These are phyloP conservation scores for Leucocoprinus sp. DNA, from an alignment of 768 basidiomycete species.

Conservation along the genomic window DNA sequence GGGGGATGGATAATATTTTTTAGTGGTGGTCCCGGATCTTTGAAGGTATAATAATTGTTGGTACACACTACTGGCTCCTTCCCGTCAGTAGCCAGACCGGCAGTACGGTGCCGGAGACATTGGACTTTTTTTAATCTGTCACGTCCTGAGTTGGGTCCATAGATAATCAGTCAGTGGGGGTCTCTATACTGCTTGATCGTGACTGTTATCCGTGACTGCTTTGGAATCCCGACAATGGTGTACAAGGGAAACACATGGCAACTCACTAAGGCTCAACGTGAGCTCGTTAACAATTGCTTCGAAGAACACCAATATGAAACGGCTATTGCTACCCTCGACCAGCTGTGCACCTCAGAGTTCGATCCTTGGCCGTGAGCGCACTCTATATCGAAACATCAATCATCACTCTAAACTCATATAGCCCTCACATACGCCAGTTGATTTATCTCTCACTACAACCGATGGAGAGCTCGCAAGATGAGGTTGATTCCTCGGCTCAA, in stretches of 20 bases:
- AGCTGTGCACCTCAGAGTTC: slow-evolving; percentile 48
- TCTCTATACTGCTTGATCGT: neutral
- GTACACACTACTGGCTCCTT: too few species aligned
- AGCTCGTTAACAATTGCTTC: slow-evolving; percentile 59
- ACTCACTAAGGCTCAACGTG: slow-evolving; percentile 13
- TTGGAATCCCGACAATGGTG: neutral
- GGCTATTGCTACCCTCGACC: slow-evolving; percentile 54
- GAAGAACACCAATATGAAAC: slow-evolving; percentile 73
- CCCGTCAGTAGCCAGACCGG: too few species aligned
- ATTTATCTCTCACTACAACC: slow-evolving; percentile 67
- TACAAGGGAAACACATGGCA: slow-evolving; percentile 6
- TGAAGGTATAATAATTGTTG: too few species aligned
- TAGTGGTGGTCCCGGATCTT: too few species aligned
- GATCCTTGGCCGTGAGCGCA: slow-evolving; percentile 50
- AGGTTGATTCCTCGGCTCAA: slow-evolving; percentile 19
- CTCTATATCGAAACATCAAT: neutral
- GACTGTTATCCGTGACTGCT: neutral
- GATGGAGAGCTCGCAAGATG: slow-evolving; percentile 20
- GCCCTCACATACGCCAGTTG: slow-evolving; percentile 58
- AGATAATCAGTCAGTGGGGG: too few species aligned
- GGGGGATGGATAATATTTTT: too few species aligned
- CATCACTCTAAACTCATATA: slow-evolving; percentile 20
- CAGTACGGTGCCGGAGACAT: too few species aligned
- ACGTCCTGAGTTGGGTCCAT: too few species aligned
- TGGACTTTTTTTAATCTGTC: too few species aligned